Base-by-base conservation (phyloP, 805 yeast genomes). In the Suhomyces vadensis region DNA sequence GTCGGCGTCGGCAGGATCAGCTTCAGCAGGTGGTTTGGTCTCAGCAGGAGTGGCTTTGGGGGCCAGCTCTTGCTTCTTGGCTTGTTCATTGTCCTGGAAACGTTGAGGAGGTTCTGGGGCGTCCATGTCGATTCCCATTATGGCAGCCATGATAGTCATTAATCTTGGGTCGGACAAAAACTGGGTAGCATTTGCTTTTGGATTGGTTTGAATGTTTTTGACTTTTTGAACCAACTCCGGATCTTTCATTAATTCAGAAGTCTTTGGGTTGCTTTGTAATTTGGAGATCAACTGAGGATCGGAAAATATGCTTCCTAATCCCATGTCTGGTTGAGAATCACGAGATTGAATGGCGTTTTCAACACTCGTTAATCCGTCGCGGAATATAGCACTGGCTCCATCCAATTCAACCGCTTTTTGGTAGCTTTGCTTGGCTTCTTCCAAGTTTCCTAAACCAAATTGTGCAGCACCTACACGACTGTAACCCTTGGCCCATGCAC, bases 401-500 rank as follows among this genome's bases (percentile, higher is more conserved):
- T 92, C 98, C 46, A 90, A 65, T 58, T 85, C 86, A 53, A 92
- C 69, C 6, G 96, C 95, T 63, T 85, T 84, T 51, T 81, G 72
- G 67, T 89, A 92, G 20, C 85, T 74, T 21, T 65, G 64, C 54
- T 78, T 79, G 37, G 98, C 94, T 17, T 79, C 86, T 23, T 86
- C 90, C 39, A 83, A 76, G 48, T 87, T 78, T 13, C 89, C 89
- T 48, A 86, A 71, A n/a, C 99, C 99, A 57, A 75, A 84, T 39
- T 84, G 81, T 24, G 99, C 99, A 52, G 97, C 91, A 47, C 88
- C 99, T 27, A 86, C 85, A 67, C 99, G 83, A 59, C 83, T 86
- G 74, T 86, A 87, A 38, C 98, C 99, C 69, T 94, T 94, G 17
- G 97, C 90, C 98, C 98, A 94, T 2, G 84, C 53, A 11, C 90